Evolutionary conservation across 805 yeast genomes (phyloP), one percentile per base, ranked within the genome.

Genomic region (Yamadazyma paraphyllophila): DNA sequence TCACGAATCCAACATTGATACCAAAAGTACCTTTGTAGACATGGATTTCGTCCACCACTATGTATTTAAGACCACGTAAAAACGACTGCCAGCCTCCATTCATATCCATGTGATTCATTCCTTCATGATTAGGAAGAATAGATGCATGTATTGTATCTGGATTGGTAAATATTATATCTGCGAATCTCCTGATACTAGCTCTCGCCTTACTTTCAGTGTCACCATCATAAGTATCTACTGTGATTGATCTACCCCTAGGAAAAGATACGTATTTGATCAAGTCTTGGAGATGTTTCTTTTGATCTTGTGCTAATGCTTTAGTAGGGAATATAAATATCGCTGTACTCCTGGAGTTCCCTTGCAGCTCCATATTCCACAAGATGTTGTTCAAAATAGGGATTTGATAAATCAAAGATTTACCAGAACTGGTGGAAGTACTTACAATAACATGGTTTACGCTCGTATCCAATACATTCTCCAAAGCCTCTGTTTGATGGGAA

Each of bases 231-330:
- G 97, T 88, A 40, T 85, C 92, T 2, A 83, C 86, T 1, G 76
- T 62, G 1, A 83, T 67, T 13, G 70, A 69, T 12, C 72, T 45
- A 2, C 62, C 57, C 2, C 73, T 53, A 10, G 65, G 64, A 1
- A 49, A 29, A 0, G 81, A 80, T 41, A 87, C 74, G 31, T 66
- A 66, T 5, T 73, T 64, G 36, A 85, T 65, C 9, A 86, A 65
- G 16, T 77, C 81, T 40, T 75, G 74, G 45, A 94, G 67, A n/a
- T 95, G 82, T 51, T 96, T 71, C 56, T 84, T 84, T 63, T 94
- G 99, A 69, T 94, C 99, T 59, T 94, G 99, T 0, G 99, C 98
- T 42, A 94, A 71, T 0, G 99, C 99, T 59, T 94, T 94, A 0
- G 99, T 94, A 2, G 99, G 99, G 56, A 94, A 94, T 10, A 94